phyloP scores from a whole-genome alignment of 2,329 filamentous ascomycete species.

The Monascus ruber region DNA sequence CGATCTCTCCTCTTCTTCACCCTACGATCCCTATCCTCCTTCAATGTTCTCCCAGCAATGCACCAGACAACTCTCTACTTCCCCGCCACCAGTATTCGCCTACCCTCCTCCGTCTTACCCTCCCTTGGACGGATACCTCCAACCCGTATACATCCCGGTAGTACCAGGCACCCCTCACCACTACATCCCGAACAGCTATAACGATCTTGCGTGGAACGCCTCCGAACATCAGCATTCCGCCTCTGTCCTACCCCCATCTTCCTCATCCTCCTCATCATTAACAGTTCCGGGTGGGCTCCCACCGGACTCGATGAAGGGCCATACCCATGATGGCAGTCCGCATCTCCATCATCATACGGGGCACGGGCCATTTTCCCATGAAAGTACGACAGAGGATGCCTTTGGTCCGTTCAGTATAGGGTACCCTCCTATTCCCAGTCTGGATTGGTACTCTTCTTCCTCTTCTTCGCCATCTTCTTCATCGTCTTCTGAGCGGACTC shows the following conservation, averaged over 20 bases:
- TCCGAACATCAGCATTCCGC: constrained; percentile 31
- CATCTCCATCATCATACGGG: too few relatives aligned
- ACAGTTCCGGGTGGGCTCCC: too few relatives aligned
- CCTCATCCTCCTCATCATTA: constrained; percentile 14
- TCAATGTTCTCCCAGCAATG: constrained; percentile 48
- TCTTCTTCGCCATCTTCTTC: too few relatives aligned
- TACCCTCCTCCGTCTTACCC: constrained; percentile 39
- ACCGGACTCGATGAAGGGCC: too few relatives aligned
- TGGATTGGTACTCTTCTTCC: too few relatives aligned
- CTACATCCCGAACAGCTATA: constrained; percentile 19
- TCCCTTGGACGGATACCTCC: constrained; percentile 28
- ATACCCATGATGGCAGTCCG: too few relatives aligned
- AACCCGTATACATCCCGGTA: constrained; percentile 14
- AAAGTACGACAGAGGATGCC: too few relatives aligned
- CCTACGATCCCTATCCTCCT: constrained; percentile 27
- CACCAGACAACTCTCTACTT: constrained; percentile 48
- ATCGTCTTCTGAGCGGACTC: too few relatives aligned
- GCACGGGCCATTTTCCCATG: too few relatives aligned
- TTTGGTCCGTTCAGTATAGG: too few relatives aligned
- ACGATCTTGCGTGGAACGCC: constrained; percentile 24
- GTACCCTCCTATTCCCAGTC: too few relatives aligned
- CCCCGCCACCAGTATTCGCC: constrained; percentile 37
- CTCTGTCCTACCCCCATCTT: constrained; percentile 34
- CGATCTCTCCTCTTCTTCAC: constrained; percentile 23
- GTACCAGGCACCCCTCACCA: constrained; percentile 24